Conservation (phyloP, 2,329 filamentous ascomycete species). For the Colletotrichum sp. region DNA sequence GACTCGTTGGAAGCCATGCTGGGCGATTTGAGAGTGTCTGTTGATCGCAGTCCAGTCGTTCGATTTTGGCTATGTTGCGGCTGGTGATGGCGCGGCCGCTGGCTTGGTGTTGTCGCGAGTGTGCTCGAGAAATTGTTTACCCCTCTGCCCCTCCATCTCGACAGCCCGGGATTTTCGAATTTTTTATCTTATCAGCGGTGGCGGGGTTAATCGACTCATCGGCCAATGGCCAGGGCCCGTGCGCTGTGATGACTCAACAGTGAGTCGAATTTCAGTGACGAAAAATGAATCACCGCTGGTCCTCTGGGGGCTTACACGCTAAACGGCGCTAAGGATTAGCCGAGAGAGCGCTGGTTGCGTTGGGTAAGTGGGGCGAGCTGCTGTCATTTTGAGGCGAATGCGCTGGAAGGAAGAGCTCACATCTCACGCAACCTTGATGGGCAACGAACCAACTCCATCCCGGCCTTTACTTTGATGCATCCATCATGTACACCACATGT, state of each 20-base stretch:
- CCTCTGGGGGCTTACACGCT: neutral
- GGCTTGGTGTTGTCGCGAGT: neutral
- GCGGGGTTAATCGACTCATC: conserved; percentile 2
- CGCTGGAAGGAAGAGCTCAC: neutral
- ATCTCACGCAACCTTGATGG: neutral
- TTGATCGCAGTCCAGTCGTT: neutral
- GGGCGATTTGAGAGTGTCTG: neutral
- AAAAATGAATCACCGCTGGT: neutral
- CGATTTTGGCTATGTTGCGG: neutral
- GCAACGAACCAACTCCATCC: neutral
- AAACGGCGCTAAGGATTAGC: neutral
- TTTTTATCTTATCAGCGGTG: conserved; percentile 22
- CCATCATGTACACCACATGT: neutral
- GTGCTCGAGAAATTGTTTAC: neutral
- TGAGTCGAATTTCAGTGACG: neutral
- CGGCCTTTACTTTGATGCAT: neutral
- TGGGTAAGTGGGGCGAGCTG: neutral
- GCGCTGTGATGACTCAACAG: conserved; percentile 14
- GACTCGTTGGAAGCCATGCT: conserved; percentile 26
- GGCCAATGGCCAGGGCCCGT: neutral
- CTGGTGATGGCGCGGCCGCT: neutral
- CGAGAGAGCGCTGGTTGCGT: neutral
- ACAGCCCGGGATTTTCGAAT: neutral
- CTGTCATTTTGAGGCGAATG: neutral
- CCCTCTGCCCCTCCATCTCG: conserved; percentile 11